A percentile compares a stretch with the other conserved stretches of the same genome.
phyloP scores from a whole-genome alignment of 208 protist species.

The Porcisia deanei region DNA sequence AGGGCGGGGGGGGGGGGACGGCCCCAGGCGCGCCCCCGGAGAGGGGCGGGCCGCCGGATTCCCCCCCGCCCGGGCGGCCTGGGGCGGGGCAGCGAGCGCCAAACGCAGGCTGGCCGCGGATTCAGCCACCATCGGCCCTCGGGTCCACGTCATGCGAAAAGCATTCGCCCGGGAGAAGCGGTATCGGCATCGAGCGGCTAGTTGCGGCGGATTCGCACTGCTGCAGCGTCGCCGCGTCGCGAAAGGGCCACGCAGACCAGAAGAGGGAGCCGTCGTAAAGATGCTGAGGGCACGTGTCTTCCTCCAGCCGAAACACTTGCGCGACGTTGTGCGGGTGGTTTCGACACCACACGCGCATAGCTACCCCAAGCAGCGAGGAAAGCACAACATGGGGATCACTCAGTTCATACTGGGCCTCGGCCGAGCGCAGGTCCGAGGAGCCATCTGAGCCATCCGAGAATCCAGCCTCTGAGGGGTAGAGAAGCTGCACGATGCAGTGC shows the following conservation, averaged over 20 bases:
- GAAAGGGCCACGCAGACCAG: conserved; percentile 33
- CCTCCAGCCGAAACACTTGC: conserved; percentile 29
- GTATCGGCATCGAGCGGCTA: conserved; percentile 25
- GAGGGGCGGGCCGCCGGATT: no score
- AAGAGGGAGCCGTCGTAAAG: conserved; percentile 28
- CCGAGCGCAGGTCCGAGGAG: conserved; percentile 20
- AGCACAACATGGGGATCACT: conserved; percentile 33
- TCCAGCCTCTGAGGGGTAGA: conserved; percentile 28
- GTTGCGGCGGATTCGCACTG: conserved; percentile 31
- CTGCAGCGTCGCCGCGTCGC: conserved; percentile 10
- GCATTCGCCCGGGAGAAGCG: conserved; percentile 36
- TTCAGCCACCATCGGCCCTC: conserved; percentile 11
- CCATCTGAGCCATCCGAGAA: conserved; percentile 20
- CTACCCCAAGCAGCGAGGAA: conserved; percentile 32
- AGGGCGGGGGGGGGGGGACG: no score
- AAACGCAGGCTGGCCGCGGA: background rate
- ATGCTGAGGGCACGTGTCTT: conserved; percentile 20
- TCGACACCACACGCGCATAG: conserved; percentile 37
- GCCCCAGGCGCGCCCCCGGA: no score
- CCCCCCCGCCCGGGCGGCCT: no score
- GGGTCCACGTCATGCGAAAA: conserved; percentile 26
- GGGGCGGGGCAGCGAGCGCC: background rate
- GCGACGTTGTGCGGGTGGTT: conserved; percentile 34
- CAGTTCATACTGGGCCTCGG: conserved; percentile 38
- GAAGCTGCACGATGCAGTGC: conserved; percentile 40